Evolutionary conservation across 2,329 filamentous ascomycete genomes (phyloP), one percentile per base, ranked within the genome.

Genomic region (Alternaria ventricosa): DNA sequence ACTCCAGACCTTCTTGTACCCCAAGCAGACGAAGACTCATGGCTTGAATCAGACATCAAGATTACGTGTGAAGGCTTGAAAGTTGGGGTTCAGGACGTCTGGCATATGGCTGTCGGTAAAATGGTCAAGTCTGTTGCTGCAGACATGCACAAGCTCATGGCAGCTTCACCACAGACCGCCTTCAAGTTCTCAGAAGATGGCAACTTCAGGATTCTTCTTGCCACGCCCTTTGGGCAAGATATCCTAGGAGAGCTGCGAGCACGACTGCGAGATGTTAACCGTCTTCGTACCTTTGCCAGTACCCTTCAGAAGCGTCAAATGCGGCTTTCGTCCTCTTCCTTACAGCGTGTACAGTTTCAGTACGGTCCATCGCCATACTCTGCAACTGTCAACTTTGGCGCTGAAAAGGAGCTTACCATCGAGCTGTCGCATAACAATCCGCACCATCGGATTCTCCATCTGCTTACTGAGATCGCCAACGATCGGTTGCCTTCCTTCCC

Each of bases 271-370:
- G 87, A 89, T 12, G 87, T 96, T 61, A 88, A 92, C 71, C 87
- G 90, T 20, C 84, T 96, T 27, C 89, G 93, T 43, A 86, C 87
- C 46, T 92, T 92, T 71, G 83, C 93, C 25, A 86, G 89, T 47
- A 88, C 90, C 1, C 86, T 94, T 65, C 71, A 77, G 83, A 88
- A 58, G 82, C 84, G 65, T 83, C 87, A 68, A 83, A 85, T 55
- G 85, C 92, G 36, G 82, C 82, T 46, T 86, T 87, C 74, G 85
- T 89, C 68, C 82, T 85, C 44, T 84, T 95, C 59, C 83, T 84
- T 68, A 83, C 87, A 75, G 41, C 68, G 74, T 65, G 85, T 96
- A 6, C 82, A 86, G 3, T 93, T 96, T 76, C 87, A 84, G n/a
- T 96, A 96, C 76, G 83, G 78, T 68, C 63, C 81, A 73, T 33